Evolutionary conservation across 1,284 basidiomycete genomes (phyloP).

Genomic region (Naganishia sp.): DNA sequence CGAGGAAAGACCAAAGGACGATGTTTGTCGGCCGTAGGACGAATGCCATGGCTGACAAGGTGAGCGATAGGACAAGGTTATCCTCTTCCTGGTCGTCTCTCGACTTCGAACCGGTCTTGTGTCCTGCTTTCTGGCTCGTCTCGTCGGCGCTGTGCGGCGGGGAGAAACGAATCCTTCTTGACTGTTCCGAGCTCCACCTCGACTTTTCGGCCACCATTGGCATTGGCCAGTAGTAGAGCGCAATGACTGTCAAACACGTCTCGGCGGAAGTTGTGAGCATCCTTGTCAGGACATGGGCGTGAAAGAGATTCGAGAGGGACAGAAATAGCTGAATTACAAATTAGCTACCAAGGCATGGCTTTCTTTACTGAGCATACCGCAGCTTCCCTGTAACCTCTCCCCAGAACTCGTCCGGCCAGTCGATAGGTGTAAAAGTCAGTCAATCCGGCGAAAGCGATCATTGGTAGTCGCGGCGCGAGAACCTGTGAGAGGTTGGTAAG

Average conservation of each 20-base stretch:
- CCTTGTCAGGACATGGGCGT: conserved; percentile 78
- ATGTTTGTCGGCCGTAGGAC: conserved; percentile 82
- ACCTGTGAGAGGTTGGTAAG: conserved; percentile 38
- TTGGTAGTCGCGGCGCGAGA: conserved; percentile 70
- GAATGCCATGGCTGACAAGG: conserved; percentile 73
- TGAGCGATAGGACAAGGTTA: conserved; percentile 53
- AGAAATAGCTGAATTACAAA: conserved; percentile 66
- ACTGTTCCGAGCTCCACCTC: neutral
- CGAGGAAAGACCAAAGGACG: conserved; percentile 78
- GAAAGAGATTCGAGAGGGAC: conserved; percentile 83
- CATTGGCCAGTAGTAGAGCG: conserved; percentile 72
- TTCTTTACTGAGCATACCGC: conserved; percentile 60
- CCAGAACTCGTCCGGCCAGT: conserved; percentile 65
- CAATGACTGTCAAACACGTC: conserved; percentile 77
- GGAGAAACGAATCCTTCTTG: neutral
- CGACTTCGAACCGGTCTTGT: neutral
- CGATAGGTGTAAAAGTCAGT: conserved; percentile 76
- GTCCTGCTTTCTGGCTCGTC: neutral
- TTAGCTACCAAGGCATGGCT: neutral
- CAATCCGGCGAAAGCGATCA: conserved; percentile 74
- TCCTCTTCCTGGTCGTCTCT: conserved; percentile 35
- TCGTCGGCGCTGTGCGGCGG: neutral
- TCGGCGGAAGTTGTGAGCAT: conserved; percentile 93
- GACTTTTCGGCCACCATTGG: conserved; percentile 8
- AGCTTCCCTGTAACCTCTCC: conserved; percentile 62